Percentiles rank a stretch among this genome's conserved stretches.
Conservation (phyloP, 176 grass and related monocot genomes). For the Lolium multiflorum region DNA sequence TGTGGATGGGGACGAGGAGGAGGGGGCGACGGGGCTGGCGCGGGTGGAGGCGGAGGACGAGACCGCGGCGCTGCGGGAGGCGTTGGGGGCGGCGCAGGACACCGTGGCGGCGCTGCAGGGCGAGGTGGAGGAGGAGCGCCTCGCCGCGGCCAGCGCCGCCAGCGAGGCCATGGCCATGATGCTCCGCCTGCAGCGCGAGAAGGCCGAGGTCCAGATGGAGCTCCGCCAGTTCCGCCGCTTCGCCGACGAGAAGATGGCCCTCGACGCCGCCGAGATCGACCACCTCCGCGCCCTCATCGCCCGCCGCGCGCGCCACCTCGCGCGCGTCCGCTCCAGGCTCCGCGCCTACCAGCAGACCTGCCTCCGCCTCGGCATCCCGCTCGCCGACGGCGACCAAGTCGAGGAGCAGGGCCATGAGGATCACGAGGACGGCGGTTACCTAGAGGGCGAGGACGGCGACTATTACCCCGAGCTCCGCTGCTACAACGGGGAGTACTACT, state of each 20-base stretch:
- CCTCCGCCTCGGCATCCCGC: conserved; percentile 61
- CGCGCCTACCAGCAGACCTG: conserved; percentile 57
- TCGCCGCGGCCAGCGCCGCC: conserved; percentile 79
- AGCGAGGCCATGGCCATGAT: conserved; percentile 99
- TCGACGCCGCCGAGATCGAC: conserved; percentile 69
- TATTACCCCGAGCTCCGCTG: conserved; percentile 56
- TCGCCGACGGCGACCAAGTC: conserved; percentile 53
- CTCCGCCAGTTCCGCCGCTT: conserved; percentile 94
- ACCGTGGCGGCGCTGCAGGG: conserved; percentile 59
- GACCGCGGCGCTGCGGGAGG: conserved; percentile 68
- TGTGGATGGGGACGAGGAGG: neutral
- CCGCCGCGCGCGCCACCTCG: conserved; percentile 58
- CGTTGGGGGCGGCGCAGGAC: conserved; percentile 57
- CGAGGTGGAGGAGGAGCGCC: conserved; percentile 89
- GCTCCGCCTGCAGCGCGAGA: conserved; percentile 90
- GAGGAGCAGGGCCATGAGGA: conserved; percentile 11
- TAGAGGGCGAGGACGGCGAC: conserved; percentile 37
- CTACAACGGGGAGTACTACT: conserved; percentile 56
- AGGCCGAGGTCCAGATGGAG: conserved; percentile 96
- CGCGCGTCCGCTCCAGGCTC: conserved; percentile 51
- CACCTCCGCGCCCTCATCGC: conserved; percentile 66
- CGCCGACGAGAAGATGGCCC: conserved; percentile 94
- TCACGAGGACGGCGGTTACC: conserved; percentile 32
- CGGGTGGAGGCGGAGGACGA: conserved; percentile 72
- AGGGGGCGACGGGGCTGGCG: conserved; percentile 19